Evolutionary conservation across 768 basidiomycete genomes (phyloP), one percentile per base, ranked within the genome.

Genomic region (Suillus americanus): DNA sequence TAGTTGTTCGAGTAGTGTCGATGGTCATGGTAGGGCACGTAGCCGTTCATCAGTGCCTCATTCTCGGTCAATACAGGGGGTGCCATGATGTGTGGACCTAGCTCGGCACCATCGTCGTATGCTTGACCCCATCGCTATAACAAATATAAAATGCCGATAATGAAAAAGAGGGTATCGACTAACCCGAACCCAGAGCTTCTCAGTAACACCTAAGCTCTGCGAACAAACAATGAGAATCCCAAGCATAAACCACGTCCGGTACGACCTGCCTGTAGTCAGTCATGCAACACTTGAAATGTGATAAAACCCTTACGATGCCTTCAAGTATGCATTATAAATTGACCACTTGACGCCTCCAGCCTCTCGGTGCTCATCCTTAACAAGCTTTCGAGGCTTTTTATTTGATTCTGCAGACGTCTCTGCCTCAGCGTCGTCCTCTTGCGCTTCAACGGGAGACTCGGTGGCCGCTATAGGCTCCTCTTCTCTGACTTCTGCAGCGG

Each of bases 281-380:
- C 18, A 23, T 10, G 30, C 25, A 43, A 23, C 5, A 23, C 4
- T 43, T 41, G 40, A 38, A n/a, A 40, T 38, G 65, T 12, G 61
- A 54, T 1, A 1, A 3, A 9, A 30, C 1, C 2, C 75, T 62
- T 37, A 90, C 88, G 90, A 89, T 20, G 87, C 89, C 72, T 86
- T 82, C 64, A 94, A 72, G 70, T 95, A 92, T 7, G 84, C 79
- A 14, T 86, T 83, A 64, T 89, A 89, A 38, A 89, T 81, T 1
- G 78, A 75, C 90, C 91, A 94, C 70, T 92, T 92, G 37, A 96
- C 94, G 43, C 89, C 87, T 0, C 94, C 95, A 2, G 83, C 82
- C 66, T 91, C 91, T 51, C 93, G 75, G 64, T 92, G 89, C 71
- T 95, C 93, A 56, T 94, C 93, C 72, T 93, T 88, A 63, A 94